Evolutionary conservation across 306 rosid species (phyloP), one percentile per base, ranked within the genome.

Genomic region (Sechiopsis laciniata): DNA sequence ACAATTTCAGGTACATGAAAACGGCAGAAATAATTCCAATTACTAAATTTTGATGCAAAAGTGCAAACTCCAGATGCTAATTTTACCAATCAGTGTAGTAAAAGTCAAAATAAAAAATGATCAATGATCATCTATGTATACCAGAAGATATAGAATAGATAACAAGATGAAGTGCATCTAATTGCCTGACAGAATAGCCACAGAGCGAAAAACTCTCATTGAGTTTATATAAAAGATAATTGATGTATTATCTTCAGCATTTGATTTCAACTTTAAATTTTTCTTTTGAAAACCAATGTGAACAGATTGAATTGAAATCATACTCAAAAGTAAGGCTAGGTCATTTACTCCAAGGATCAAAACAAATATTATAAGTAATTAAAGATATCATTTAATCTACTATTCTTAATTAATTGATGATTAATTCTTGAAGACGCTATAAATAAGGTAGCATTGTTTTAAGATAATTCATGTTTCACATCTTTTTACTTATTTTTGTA

Each of bases 41-140:
- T 8, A 65, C 10, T 10, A 42, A 40, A 17, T 65, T 65, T 65
- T 17, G 53, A 10, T 65, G 26, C 0, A 40, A 37, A 65, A 8
- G 7, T 65, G 17, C 8, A 65, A 17, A 42, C 7, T 17, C n/a
- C n/a, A 17, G 26, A 40, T 42, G 52, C 54, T 65, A 17, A 65
- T 40, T 64, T 37, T 37, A 64, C 48, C 52, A 17, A 64, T n/a
- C 52, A 17, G 26, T 64, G 71, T 64, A 37, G 40, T 35, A 17
- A 37, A 37, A 64, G 24, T 64, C 15, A 19, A 40, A 3, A 65
- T 65, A 64, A 50, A 37, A 35, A 63, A 64, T 37, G 16, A n/a
- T 48, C 70, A 62, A 63, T 35, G 24, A 16, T 51, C 71, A 64
- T 65, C 54, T 65, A 11, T 42, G 52, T 65, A 14, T 51, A 62